Evolutionary conservation across 768 basidiomycete species (phyloP).

Genomic region (Tylopilus sp.): DNA sequence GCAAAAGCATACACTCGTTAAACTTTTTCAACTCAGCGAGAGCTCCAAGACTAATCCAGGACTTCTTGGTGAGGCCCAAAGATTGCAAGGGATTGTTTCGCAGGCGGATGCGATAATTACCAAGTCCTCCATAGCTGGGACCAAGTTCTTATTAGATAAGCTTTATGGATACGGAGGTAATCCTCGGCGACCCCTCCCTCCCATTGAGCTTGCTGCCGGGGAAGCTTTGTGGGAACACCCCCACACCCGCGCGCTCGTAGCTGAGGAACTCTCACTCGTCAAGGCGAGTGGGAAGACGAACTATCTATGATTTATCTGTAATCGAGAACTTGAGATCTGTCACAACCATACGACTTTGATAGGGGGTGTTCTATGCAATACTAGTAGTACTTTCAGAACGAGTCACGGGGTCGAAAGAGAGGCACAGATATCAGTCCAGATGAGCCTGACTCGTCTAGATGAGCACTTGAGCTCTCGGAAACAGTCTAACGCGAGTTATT

Average conservation of each 20-base stretch:
- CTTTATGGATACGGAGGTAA: conserved; percentile 77
- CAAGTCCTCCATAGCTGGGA: conserved; percentile 73
- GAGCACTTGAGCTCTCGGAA: too few relatives aligned
- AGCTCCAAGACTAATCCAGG: conserved; percentile 52
- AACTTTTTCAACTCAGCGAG: conserved; percentile 61
- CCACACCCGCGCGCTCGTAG: conserved; percentile 65
- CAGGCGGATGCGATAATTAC: conserved; percentile 79
- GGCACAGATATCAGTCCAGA: too few relatives aligned
- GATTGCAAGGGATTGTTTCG: conserved; percentile 76
- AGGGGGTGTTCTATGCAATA: too few relatives aligned
- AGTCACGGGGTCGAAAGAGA: too few relatives aligned
- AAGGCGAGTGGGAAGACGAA: conserved; percentile 22
- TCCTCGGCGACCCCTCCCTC: conserved; percentile 75
- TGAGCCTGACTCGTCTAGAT: too few relatives aligned
- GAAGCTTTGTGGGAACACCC: conserved; percentile 68
- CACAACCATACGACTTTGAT: too few relatives aligned
- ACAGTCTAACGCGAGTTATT: background rate
- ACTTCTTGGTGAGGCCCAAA: conserved; percentile 64
- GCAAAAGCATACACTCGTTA: conserved; percentile 51
- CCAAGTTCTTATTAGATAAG: conserved; percentile 75
- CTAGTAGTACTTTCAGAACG: too few relatives aligned
- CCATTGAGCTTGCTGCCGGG: conserved; percentile 53
- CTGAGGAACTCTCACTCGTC: conserved; percentile 55
- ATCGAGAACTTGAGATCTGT: too few relatives aligned
- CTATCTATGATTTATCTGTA: background rate